A percentile compares a stretch with the other conserved stretches of the same genome.
phyloP scores from a whole-genome alignment of 768 basidiomycete genomes.

The Suillus bovinus region DNA sequence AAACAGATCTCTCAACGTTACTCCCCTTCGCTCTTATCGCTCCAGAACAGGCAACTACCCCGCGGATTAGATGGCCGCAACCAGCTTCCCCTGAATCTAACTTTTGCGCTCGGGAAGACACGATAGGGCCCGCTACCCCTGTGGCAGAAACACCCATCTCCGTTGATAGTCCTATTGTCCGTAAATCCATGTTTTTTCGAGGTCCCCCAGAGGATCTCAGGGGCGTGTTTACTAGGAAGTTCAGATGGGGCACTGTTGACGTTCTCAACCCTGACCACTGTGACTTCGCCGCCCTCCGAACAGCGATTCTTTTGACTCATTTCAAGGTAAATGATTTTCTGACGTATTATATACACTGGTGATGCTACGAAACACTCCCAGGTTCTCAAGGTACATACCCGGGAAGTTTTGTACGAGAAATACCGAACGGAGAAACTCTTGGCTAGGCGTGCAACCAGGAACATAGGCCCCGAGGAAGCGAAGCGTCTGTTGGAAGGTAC shows the following conservation, averaged over 20 bases:
- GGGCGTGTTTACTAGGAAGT: constrained; percentile 76
- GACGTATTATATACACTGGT: constrained; percentile 19
- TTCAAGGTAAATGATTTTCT: constrained; percentile 60
- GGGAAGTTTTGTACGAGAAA: constrained; percentile 90
- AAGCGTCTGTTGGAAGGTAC: constrained; percentile 73
- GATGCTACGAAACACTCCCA: constrained; percentile 30
- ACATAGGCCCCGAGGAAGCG: constrained; percentile 74
- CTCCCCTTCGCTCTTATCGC: constrained; percentile 82
- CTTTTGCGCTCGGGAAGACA: constrained; percentile 21
- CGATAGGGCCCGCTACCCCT: constrained; percentile 18
- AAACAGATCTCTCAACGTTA: constrained; percentile 53
- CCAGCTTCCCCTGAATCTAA: constrained; percentile 23
- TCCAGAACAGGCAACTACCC: constrained; percentile 56
- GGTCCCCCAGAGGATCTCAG: constrained; percentile 66
- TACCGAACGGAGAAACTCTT: constrained; percentile 91
- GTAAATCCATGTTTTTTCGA: constrained; percentile 35
- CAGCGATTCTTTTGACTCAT: constrained; percentile 82
- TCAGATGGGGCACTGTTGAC: constrained; percentile 87
- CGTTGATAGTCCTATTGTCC: constrained; percentile 40
- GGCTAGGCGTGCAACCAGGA: constrained; percentile 78
- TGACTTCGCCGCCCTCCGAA: constrained; percentile 84
- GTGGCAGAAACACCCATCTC: constrained; percentile 33
- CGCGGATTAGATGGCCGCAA: constrained; percentile 26
- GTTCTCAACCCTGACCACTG: constrained; percentile 85
- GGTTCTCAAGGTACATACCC: constrained; percentile 81